Conservation (phyloP, 2,329 filamentous ascomycete genomes). For the Colletotrichum liriopes region DNA sequence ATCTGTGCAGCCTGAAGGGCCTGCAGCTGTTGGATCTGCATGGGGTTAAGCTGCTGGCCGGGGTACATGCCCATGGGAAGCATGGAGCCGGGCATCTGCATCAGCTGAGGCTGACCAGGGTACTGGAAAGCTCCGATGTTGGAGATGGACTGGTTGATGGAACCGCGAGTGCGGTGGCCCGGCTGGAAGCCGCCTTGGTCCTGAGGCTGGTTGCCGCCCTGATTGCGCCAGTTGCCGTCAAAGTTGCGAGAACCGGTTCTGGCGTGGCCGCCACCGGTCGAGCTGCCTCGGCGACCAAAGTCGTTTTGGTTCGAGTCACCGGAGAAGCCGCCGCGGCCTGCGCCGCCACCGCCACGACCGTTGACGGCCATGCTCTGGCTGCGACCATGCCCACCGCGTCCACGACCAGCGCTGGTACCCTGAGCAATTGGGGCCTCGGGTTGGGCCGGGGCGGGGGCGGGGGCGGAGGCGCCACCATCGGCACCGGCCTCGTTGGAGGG, state of each 20-base stretch:
- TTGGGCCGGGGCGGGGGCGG: conserved; percentile 51
- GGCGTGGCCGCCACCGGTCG: conserved; percentile 80
- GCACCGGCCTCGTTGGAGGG: conserved; percentile 74
- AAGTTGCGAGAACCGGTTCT: conserved; percentile 93
- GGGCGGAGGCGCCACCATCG: conserved; percentile 59
- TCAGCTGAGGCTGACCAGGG: conserved; percentile 86
- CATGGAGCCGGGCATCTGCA: conserved; percentile 90
- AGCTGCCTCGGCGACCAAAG: conserved; percentile 75
- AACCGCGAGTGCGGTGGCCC: conserved; percentile 88
- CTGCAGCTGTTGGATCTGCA: conserved; percentile 92
- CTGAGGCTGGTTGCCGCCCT: conserved; percentile 77
- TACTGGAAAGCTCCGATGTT: conserved; percentile 92
- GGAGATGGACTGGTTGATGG: conserved; percentile 87
- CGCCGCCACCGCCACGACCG: conserved; percentile 72
- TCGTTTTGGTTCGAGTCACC: conserved; percentile 68
- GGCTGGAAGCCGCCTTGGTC: conserved; percentile 89
- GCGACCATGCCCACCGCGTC: conserved; percentile 76
- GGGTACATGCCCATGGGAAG: conserved; percentile 88
- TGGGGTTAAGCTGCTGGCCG: conserved; percentile 87
- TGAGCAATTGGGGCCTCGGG: conserved; percentile 57
- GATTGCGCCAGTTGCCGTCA: conserved; percentile 97
- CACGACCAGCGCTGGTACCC: conserved; percentile 64
- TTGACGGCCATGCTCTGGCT: conserved; percentile 91
- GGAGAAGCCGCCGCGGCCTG: conserved; percentile 76
- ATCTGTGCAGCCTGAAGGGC: conserved; percentile 92